Conservation (phyloP, 148 eudicot species). For the Limonium bicolor region DNA sequence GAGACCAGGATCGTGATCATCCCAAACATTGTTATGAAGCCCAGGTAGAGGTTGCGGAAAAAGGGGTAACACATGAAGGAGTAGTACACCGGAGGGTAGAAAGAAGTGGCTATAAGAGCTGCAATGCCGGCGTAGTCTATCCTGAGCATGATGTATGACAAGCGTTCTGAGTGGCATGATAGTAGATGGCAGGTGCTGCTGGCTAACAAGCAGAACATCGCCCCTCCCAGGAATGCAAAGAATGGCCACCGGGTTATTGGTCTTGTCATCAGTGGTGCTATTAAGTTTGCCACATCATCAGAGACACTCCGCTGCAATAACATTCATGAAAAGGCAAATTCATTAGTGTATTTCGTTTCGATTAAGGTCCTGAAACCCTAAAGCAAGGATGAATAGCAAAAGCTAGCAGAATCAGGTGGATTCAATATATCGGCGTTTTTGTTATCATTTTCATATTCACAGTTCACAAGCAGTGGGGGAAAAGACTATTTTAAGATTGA, state of each 20-base stretch:
- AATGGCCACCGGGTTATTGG: constrained; percentile 98
- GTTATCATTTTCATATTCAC: too few relatives aligned
- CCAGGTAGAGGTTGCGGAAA: constrained; percentile 73
- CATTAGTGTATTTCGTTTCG: too few relatives aligned
- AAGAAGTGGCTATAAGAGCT: constrained; percentile 84
- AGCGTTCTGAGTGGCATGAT: constrained; percentile 69
- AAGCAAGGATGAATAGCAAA: too few relatives aligned
- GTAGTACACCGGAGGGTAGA: constrained; percentile 87
- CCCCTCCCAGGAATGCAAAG: constrained; percentile 82
- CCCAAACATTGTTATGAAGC: constrained; percentile 73
- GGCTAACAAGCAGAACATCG: constrained; percentile 90
- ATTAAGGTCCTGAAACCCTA: too few relatives aligned
- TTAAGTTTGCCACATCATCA: constrained; percentile 50
- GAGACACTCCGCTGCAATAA: constrained; percentile 46
- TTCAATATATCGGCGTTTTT: too few relatives aligned
- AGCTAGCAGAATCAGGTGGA: too few relatives aligned
- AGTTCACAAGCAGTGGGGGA: too few relatives aligned
- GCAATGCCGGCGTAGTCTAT: constrained; percentile 91
- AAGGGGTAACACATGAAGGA: constrained; percentile 96
- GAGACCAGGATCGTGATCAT: constrained; percentile 41
- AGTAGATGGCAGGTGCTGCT: constrained; percentile 88
- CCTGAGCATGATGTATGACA: constrained; percentile 70
- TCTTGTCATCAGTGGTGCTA: constrained; percentile 43
- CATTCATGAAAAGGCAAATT: constrained; percentile 1
- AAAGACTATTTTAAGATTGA: too few relatives aligned